Evolutionary conservation across 176 grass and related monocot species (phyloP), one percentile per base, ranked within the genome.

Genomic region (Leersia perrieri): DNA sequence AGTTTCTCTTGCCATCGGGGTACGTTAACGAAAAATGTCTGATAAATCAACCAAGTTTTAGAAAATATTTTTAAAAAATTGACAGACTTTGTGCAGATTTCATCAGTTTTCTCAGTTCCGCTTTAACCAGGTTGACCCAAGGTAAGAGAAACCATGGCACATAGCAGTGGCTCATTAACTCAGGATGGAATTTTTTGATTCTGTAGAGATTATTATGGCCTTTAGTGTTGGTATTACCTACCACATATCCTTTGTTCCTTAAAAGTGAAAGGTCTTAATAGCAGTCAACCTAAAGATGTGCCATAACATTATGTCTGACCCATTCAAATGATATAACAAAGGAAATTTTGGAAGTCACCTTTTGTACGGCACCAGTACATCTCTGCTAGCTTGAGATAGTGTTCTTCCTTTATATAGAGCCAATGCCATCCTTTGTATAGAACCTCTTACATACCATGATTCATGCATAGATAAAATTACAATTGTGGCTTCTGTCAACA

Each of bases 401-500:
- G 51, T 67, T 67, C 53, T 10, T 31, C 27, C 65, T 67, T 5
- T 3, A 30, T 18, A 11, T 53, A 53, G 49, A 22, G 47, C 47
- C 18, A 53, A 4, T 49, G 16, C 15, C 15, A 49, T 49, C 15
- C 47, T 53, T 62, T 73, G 11, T 30, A 76, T 51, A 34, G 29
- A 36, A 11, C 7, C 3, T 1, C 12, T 76, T 70, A n/a, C 20
- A 0, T 25, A 70, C n/a, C n/a, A n/a, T n/a, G n/a, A n/a, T n/a
- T 60, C 2, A 60, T 26, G 2, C 22, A 61, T 36, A 35, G 35
- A 72, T 10, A 63, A 69, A 40, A 27, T 2, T 30, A 27, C n/a
- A 62, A 53, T 60, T 68, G 33, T 5, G 16, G n/a, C 9, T 18
- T 9, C 65, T 76, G 57, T 89, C 87, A 72, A 60, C 20, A 58